Evolutionary conservation across 2,329 filamentous ascomycete genomes (phyloP).

Genomic region (Magnaporthiopsis poae): DNA sequence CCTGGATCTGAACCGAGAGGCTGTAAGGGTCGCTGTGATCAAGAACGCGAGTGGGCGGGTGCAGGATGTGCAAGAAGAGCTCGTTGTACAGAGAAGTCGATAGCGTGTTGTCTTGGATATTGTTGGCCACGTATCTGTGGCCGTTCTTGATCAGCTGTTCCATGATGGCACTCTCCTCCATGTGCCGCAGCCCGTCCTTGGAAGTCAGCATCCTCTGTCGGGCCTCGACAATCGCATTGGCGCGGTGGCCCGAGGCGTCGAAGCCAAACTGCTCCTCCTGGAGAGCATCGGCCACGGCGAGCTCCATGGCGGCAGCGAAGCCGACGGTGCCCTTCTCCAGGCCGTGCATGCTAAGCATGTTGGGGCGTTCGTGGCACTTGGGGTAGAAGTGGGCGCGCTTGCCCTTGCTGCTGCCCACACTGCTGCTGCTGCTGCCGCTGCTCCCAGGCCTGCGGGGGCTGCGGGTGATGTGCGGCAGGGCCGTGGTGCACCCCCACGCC

Average conservation of each 20-base stretch:
- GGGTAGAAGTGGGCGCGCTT: conserved; percentile 48
- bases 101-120: conserved; percentile 38
- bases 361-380: conserved; percentile 52
- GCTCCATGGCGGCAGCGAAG: conserved; percentile 57
- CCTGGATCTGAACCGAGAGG: conserved; percentile 59
- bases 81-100: conserved; percentile 52
- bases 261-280: conserved; percentile 54
- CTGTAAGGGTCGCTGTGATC: conserved; percentile 52
- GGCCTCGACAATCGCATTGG: conserved; percentile 45
- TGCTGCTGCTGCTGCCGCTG: background rate
- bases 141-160: conserved; percentile 49
- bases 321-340: conserved; percentile 62
- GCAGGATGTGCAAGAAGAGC: conserved; percentile 49
- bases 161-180: conserved; percentile 48
- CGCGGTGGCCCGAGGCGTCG: conserved; percentile 44
- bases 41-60: conserved; percentile 45
- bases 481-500: conserved; percentile 53
- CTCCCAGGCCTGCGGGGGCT: conserved; percentile 22
- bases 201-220: conserved; percentile 46
- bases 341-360: conserved; percentile 64
- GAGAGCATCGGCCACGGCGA: conserved; percentile 54
- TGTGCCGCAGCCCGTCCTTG: conserved; percentile 42
- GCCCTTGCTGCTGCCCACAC: conserved; percentile 25
- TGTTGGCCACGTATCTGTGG: conserved; percentile 43
- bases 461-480: conserved; percentile 51